phyloP scores from a whole-genome alignment of 352 stramenopile species.

The Pseudoperonospora humuli region DNA sequence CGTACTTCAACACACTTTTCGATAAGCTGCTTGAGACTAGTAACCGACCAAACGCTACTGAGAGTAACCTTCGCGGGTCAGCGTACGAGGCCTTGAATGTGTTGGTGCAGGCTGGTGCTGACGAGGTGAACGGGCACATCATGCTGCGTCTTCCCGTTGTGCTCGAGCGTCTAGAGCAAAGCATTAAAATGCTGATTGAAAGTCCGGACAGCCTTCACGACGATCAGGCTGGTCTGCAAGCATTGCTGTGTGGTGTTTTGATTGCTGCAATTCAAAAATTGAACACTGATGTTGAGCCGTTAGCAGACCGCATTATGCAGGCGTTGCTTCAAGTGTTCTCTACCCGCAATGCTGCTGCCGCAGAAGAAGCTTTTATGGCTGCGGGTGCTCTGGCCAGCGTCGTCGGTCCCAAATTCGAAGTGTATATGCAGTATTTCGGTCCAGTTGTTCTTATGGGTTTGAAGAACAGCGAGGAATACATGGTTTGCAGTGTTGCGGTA shows the following conservation, averaged over 20 bases:
- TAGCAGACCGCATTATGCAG: slow-evolving; percentile 92
- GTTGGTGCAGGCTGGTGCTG: slow-evolving; percentile 83
- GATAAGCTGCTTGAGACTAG: slow-evolving; percentile 89
- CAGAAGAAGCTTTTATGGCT: slow-evolving; percentile 95
- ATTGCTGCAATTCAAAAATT: slow-evolving; percentile 93
- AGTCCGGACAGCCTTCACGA: slow-evolving; percentile 71
- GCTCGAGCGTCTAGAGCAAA: slow-evolving; percentile 70
- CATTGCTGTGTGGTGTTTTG: slow-evolving; percentile 87
- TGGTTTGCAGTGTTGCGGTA: slow-evolving; percentile 94
- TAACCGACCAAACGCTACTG: slow-evolving; percentile 80
- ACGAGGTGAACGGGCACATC: slow-evolving; percentile 73
- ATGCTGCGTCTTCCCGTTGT: slow-evolving; percentile 71
- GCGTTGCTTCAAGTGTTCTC: slow-evolving; percentile 93
- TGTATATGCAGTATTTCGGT: slow-evolving; percentile 94
- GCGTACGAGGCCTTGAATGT: slow-evolving; percentile 93
- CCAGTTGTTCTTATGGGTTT: slow-evolving; percentile 89
- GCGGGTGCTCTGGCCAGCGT: slow-evolving; percentile 90
- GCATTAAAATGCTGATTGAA: slow-evolving; percentile 54
- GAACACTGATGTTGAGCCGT: slow-evolving; percentile 75
- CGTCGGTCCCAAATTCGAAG: slow-evolving; percentile 89
- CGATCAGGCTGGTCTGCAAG: slow-evolving; percentile 65
- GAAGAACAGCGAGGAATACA: slow-evolving; percentile 93
- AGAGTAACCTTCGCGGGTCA: slow-evolving; percentile 87
- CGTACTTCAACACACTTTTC: slow-evolving; percentile 88
- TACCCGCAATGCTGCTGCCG: slow-evolving; percentile 88